A percentile compares a stretch with the other conserved stretches of the same genome.
phyloP scores from a whole-genome alignment of 148 eudicot species.

The Silene conica region DNA sequence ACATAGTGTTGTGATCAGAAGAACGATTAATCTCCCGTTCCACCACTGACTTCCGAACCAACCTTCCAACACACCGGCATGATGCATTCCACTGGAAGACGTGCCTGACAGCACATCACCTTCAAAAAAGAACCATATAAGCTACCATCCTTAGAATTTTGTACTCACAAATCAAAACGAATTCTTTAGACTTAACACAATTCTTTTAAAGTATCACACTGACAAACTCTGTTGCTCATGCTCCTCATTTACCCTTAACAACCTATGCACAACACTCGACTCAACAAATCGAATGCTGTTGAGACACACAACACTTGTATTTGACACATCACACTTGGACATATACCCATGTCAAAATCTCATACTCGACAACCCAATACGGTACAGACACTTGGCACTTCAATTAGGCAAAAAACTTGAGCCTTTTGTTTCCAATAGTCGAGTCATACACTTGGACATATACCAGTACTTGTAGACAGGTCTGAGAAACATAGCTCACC shows the following conservation, averaged over 20 bases:
- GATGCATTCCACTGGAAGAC: conserved; percentile 54
- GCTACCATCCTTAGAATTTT: conserved; percentile 1
- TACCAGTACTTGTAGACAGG: too few species aligned
- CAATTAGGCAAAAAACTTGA: not conserved
- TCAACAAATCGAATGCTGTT: too few species aligned
- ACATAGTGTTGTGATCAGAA: conserved; percentile 47
- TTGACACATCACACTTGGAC: not conserved
- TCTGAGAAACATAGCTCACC: not conserved
- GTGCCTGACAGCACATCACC: conserved; percentile 85
- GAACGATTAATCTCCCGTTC: conserved; percentile 45
- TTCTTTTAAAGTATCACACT: not conserved
- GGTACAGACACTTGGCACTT: not conserved
- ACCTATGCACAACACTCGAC: not conserved
- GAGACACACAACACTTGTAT: not conserved
- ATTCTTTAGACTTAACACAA: not conserved
- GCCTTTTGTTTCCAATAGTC: too few species aligned
- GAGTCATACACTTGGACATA: too few species aligned
- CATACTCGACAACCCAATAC: not conserved
- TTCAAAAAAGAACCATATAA: conserved; percentile 24
- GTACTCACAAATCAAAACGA: not conserved
- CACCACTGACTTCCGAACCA: conserved; percentile 83
- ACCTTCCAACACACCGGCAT: conserved; percentile 60
- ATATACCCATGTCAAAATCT: not conserved
- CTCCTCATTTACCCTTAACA: not conserved
- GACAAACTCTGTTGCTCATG: not conserved